Percentiles rank a stretch among this genome's conserved stretches.
phyloP scores from a whole-genome alignment of 257 asterid species.

The Voacanga thouarsii region DNA sequence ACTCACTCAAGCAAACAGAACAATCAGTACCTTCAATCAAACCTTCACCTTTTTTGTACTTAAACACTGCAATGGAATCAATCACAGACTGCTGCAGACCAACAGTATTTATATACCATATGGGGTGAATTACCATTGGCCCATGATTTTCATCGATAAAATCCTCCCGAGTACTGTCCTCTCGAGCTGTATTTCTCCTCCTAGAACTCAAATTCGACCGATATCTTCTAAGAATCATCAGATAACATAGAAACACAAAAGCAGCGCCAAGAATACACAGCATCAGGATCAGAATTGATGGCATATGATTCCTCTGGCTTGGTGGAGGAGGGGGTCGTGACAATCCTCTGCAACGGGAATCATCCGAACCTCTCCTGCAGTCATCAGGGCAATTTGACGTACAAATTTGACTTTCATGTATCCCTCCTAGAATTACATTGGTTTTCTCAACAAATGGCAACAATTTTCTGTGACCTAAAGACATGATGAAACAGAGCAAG shows the following conservation, averaged over 20 bases:
- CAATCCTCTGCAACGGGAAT: neutral
- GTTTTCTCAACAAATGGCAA: neutral
- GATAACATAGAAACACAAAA: slow-evolving; percentile 44
- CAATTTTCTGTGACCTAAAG: slow-evolving; percentile 30
- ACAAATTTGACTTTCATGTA: slow-evolving; percentile 9
- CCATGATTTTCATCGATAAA: slow-evolving; percentile 42
- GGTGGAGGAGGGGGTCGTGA: slow-evolving; percentile 17
- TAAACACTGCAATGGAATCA: slow-evolving; percentile 54
- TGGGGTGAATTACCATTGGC: slow-evolving; percentile 47
- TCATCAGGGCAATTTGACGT: slow-evolving; percentile 17
- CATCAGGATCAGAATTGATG: slow-evolving; percentile 44
- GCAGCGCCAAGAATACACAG: slow-evolving; percentile 50
- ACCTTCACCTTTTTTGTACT: slow-evolving; percentile 36
- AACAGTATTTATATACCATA: slow-evolving; percentile 61
- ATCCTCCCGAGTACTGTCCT: slow-evolving; percentile 24
- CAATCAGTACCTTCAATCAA: slow-evolving; percentile 60
- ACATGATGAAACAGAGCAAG: slow-evolving; percentile 25
- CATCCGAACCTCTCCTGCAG: slow-evolving; percentile 7
- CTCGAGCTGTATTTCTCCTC: slow-evolving; percentile 12
- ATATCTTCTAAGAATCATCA: slow-evolving; percentile 33
- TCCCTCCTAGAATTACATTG: slow-evolving; percentile 10
- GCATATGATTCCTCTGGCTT: slow-evolving; percentile 19
- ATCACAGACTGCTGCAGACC: slow-evolving; percentile 58
- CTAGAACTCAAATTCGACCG: slow-evolving; percentile 27
- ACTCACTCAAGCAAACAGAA: slow-evolving; percentile 68